Conservation (phyloP, 306 rosid genomes). For the Corylus avellana region DNA sequence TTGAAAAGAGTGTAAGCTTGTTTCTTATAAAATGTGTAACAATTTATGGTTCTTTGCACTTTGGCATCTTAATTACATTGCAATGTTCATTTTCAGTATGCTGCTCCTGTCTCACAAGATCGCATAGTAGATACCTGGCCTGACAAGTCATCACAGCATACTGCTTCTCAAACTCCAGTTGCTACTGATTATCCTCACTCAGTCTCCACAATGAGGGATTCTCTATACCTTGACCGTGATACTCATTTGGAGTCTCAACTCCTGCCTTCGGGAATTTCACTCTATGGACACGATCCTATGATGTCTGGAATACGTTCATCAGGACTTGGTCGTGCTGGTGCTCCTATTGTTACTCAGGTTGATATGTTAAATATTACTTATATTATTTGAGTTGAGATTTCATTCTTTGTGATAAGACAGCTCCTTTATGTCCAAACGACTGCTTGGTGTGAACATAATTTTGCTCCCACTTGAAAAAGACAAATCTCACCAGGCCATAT, state of each 20-base stretch:
- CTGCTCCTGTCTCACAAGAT: conserved; percentile 67
- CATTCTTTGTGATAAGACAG: background rate
- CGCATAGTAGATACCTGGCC: conserved; percentile 62
- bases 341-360: conserved; percentile 91
- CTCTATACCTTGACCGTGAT: conserved; percentile 69
- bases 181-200: conserved; percentile 49
- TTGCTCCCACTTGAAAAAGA: background rate
- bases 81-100: conserved; percentile 44
- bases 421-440: background rate
- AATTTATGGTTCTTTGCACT: conserved; percentile 13
- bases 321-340: conserved; percentile 62
- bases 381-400: conserved; percentile 24
- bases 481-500: background rate
- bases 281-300: conserved; percentile 69
- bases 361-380: conserved; percentile 22
- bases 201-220: conserved; percentile 60
- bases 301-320: conserved; percentile 75
- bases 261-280: conserved; percentile 62
- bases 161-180: conserved; percentile 62
- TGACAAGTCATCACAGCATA: conserved; percentile 58
- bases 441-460: background rate
- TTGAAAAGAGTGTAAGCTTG: conserved; percentile 85
- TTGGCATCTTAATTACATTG: conserved; percentile 4
- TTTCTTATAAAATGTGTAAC: background rate
- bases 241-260: conserved; percentile 69